Evolutionary conservation across 2,329 filamentous ascomycete genomes (phyloP).

Genomic region (Teratosphaeria viscida): DNA sequence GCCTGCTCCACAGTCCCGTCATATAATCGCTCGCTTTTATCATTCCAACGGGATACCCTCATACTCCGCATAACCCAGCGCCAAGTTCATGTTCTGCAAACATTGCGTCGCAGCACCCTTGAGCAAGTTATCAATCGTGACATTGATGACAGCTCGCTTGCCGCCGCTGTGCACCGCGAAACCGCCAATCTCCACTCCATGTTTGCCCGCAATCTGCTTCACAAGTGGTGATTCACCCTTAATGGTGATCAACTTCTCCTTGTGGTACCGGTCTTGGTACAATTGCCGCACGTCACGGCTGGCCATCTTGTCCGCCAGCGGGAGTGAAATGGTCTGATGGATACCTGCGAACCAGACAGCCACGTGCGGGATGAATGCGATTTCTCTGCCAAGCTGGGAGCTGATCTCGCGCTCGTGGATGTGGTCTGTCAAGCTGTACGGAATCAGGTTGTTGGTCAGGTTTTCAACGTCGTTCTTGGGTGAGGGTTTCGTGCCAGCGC

Average conservation of each 20-base stretch:
- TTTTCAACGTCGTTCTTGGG: conserved; percentile 85
- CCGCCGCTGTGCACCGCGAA: conserved; percentile 88
- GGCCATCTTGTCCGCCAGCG: conserved; percentile 74
- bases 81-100: conserved; percentile 89
- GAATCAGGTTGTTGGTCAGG: conserved; percentile 77
- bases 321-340: conserved; percentile 81
- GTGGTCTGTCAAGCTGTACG: conserved; percentile 86
- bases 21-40: background rate
- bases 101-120: conserved; percentile 93
- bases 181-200: conserved; percentile 86
- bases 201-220: conserved; percentile 72
- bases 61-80: conserved; percentile 79
- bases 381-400: conserved; percentile 58
- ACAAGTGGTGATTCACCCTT: conserved; percentile 79
- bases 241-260: conserved; percentile 90
- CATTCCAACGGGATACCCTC: conserved; percentile 65
- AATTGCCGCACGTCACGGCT: conserved; percentile 86
- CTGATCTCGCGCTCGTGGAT: conserved; percentile 91
- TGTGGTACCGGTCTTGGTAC: conserved; percentile 92
- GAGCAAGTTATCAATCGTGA: conserved; percentile 84
- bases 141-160: conserved; percentile 87
- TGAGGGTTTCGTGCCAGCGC: conserved; percentile 86
- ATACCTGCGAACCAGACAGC: conserved; percentile 98
- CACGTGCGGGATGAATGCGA: conserved; percentile 88
- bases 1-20: too few relatives aligned